A percentile compares a stretch with the other conserved stretches of the same genome.
Conservation (phyloP, 495 filamentous ascomycete genomes). For the Aspergillus kassunensis region DNA sequence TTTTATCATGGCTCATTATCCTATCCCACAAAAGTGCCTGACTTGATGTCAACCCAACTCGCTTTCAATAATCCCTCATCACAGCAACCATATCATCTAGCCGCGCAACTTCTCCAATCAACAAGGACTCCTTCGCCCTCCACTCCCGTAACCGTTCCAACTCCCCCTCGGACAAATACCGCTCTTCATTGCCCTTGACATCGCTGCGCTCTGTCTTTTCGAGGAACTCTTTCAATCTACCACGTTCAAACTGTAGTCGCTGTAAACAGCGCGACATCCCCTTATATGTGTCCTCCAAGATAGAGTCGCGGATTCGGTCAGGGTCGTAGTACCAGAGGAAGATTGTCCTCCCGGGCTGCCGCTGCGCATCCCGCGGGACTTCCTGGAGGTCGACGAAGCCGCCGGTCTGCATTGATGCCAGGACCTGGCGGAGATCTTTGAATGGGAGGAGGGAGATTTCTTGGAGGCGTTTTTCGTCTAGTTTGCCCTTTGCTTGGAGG, state of each 20-base stretch:
- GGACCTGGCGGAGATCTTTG: constrained; percentile 73
- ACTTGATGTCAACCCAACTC: too few relatives aligned
- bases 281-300: constrained; percentile 78
- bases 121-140: constrained; percentile 64
- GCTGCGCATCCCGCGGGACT: constrained; percentile 77
- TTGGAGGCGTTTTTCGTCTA: constrained; percentile 83
- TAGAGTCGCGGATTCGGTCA: constrained; percentile 57
- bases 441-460: constrained; percentile 71
- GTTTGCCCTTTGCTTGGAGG: constrained; percentile 77
- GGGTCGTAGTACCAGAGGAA: constrained; percentile 89
- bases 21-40: too few relatives aligned
- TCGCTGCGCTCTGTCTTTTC: constrained; percentile 76
- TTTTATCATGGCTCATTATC: constrained; percentile 9
- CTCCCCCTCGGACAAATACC: constrained; percentile 66
- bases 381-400: constrained; percentile 89
- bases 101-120: constrained; percentile 70
- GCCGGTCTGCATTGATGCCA: constrained; percentile 73
- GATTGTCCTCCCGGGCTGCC: constrained; percentile 71
- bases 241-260: constrained; percentile 65
- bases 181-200: constrained; percentile 74
- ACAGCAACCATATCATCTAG: constrained; percentile 82
- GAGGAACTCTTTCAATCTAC: constrained; percentile 61
- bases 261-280: constrained; percentile 83
- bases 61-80: constrained; percentile 70
- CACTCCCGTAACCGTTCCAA: constrained; percentile 63